Evolutionary conservation across 306 rosid species (phyloP).

Genomic region (Lablab purpureus): DNA sequence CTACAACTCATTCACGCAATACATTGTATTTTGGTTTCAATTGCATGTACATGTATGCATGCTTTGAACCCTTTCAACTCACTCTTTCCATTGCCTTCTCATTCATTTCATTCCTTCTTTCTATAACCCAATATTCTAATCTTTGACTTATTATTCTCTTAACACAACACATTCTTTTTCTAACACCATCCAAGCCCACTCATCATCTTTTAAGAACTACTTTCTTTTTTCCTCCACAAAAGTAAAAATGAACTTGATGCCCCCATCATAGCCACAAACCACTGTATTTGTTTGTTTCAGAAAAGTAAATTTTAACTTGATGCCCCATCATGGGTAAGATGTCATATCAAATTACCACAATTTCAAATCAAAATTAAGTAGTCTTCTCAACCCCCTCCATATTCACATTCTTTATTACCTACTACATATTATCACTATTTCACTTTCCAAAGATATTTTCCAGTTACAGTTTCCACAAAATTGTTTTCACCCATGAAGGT

Average conservation of each 20-base stretch:
- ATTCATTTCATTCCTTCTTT: conserved; percentile 24
- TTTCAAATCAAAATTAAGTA: not conserved
- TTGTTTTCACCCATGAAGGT: too few species aligned
- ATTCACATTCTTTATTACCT: not conserved
- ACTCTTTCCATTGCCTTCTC: conserved; percentile 28
- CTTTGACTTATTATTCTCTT: conserved; percentile 42
- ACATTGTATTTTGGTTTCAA: conserved; percentile 40
- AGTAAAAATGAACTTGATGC: not conserved
- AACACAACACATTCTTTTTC: conserved; percentile 21
- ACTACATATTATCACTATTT: not conserved
- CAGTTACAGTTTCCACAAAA: too few species aligned
- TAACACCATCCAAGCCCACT: not conserved
- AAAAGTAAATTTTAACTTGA: not conserved
- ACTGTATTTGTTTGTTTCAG: not conserved
- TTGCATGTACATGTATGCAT: not conserved
- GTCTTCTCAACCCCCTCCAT: not conserved
- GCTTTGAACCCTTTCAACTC: conserved; percentile 28
- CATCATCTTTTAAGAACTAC: not conserved
- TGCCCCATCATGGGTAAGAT: conserved; percentile 6
- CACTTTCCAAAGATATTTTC: too few species aligned
- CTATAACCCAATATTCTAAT: conserved; percentile 18
- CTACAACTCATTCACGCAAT: conserved; percentile 34
- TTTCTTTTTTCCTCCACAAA: not conserved
- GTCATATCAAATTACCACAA: not conserved
- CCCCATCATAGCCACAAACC: not conserved